Evolutionary conservation across 2,329 filamentous ascomycete genomes (phyloP), one percentile per base, ranked within the genome.

Genomic region (Claviceps digitariae): DNA sequence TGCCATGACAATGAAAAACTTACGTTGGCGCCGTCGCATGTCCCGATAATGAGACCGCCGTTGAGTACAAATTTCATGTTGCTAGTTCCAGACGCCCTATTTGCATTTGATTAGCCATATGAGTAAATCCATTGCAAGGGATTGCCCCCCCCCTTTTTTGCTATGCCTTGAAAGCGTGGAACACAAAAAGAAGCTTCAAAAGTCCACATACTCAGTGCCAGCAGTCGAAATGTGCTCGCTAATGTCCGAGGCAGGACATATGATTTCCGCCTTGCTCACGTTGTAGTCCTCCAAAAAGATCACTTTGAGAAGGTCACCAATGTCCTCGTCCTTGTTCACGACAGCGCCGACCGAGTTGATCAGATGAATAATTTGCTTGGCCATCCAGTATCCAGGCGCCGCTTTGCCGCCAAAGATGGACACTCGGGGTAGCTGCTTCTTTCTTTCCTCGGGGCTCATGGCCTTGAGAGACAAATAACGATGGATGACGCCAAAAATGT

Each of bases 31-130:
- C 93, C 93, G 64, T 98, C 93, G 66, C 91, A 96, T 21, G 93
- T 98, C 62, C 93, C 93, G 61, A 98, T 98, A 64, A 98, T 95
- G 57, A 98, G 76, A 58, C 93, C 93, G 58, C 93, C 93, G 63
- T 97, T 98, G 64, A 98, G 78, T 15, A 96, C 93, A 69, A 98
- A 98, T 72, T 98, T 98, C 93, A 98, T 98, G 81, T 98, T 98
- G 64, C 88, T 95, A 13, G 90, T 95, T 57, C 91, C 91, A 58
- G 79, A 83, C 21, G 81, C 81, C 66, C 75, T 79, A 49, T 52
- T 21, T 55, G 59, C 53, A 61, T 55, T 29, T 27, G 25, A 34
- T 34, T 34, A 34, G 31, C 10, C 31, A n/a, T 29, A 29, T 4
- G 27, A 29, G 27, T n/a, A 29, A 29, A 29, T 29, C 27, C 27